Conservation (phyloP, 352 stramenopile species). For the Pythium oligandrum region DNA sequence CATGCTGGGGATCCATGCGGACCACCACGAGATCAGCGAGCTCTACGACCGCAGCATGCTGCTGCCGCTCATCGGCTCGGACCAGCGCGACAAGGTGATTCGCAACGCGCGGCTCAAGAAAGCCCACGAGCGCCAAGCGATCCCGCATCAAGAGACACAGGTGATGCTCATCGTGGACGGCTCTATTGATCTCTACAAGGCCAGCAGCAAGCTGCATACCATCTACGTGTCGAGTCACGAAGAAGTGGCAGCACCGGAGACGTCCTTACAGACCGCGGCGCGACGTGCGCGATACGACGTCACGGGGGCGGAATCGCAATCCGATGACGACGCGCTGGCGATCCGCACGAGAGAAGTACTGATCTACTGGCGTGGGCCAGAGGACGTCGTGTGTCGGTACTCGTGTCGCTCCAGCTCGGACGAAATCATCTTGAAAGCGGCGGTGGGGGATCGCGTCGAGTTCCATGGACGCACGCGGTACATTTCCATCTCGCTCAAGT, state of each 20-base stretch:
- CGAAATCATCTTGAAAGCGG: slow-evolving; percentile 62
- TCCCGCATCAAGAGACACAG: slow-evolving; percentile 24
- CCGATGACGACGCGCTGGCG: slow-evolving; percentile 10
- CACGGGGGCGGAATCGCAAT: slow-evolving; percentile 12
- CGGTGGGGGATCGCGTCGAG: slow-evolving; percentile 40
- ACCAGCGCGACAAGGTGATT: slow-evolving; percentile 46
- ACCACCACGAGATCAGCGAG: slow-evolving; percentile 29
- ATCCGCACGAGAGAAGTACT: slow-evolving; percentile 25
- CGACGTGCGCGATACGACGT: slow-evolving; percentile 10
- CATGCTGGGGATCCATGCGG: slow-evolving; percentile 37
- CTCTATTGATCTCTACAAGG: slow-evolving; percentile 41
- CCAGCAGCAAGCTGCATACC: slow-evolving; percentile 33
- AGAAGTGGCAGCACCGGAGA: slow-evolving; percentile 6
- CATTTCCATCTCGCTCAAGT: slow-evolving; percentile 25
- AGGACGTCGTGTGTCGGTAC: slow-evolving; percentile 65
- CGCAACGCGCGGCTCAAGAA: slow-evolving; percentile 39
- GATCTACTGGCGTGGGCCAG: slow-evolving; percentile 53
- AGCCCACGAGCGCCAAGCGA: slow-evolving; percentile 26
- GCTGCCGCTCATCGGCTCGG: slow-evolving; percentile 51
- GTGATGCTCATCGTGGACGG: slow-evolving; percentile 57
- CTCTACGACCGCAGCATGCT: slow-evolving; percentile 60
- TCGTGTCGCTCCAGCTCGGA: slow-evolving; percentile 47
- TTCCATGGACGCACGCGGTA: slow-evolving; percentile 40
- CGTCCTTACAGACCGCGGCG: slow-evolving; percentile 11
- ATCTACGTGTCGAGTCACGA: slow-evolving; percentile 25